These are phyloP conservation scores for Garcia nutans DNA, from an alignment of 345 rosid species.

Conservation along the genomic window DNA sequence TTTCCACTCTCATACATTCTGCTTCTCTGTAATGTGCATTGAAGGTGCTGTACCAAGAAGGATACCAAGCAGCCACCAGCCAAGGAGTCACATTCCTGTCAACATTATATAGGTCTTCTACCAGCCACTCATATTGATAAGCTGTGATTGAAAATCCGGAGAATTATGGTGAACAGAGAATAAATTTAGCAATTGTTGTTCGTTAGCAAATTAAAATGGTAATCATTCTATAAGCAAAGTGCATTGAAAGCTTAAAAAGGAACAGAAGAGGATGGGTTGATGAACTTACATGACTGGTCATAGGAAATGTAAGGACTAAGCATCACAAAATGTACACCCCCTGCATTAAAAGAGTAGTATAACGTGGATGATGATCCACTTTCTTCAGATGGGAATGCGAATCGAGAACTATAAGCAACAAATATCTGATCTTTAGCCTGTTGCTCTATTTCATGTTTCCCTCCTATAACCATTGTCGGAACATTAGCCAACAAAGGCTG, in stretches of 20 bases:
- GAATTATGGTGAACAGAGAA: neutral
- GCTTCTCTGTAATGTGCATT: constrained; percentile 74
- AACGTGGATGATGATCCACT: constrained; percentile 67
- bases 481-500: constrained; percentile 65
- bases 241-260: neutral
- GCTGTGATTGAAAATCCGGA: constrained; percentile 41
- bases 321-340: constrained; percentile 87
- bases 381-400: constrained; percentile 73
- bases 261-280: neutral
- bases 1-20: constrained; percentile 77
- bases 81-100: constrained; percentile 79
- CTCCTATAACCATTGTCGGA: constrained; percentile 80
- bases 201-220: too few species aligned
- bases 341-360: constrained; percentile 89
- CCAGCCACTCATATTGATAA: constrained; percentile 80
- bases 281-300: constrained; percentile 53
- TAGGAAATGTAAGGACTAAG: constrained; percentile 69
- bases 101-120: constrained; percentile 55
- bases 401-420: constrained; percentile 76
- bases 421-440: constrained; percentile 69
- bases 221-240: too few species aligned
- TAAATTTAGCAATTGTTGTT: neutral
- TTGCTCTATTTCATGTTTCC: constrained; percentile 77
- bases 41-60: constrained; percentile 89
- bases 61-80: constrained; percentile 77